phyloP scores from a whole-genome alignment of 306 rosid species.

The Medicago lupulina region DNA sequence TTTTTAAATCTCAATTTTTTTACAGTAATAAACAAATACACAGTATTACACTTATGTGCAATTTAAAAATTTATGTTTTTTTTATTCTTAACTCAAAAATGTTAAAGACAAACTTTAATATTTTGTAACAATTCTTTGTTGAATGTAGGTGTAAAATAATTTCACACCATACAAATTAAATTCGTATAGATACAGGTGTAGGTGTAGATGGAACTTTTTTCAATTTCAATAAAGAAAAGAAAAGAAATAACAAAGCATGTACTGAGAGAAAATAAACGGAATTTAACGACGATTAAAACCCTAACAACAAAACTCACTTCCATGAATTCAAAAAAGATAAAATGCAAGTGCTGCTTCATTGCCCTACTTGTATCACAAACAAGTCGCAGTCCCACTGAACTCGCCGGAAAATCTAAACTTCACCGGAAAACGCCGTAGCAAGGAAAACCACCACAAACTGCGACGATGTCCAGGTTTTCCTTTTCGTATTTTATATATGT shows the following conservation, averaged over 20 bases:
- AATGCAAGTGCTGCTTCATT: background rate
- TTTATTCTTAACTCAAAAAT: no score
- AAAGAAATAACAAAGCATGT: background rate
- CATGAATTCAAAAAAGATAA: background rate
- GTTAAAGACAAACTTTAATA: no score
- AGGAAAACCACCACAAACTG: background rate
- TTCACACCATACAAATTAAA: no score
- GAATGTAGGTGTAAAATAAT: no score
- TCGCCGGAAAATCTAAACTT: background rate
- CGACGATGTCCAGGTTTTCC: background rate
- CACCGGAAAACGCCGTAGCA: background rate
- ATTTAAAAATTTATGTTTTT: no score
- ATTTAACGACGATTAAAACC: conserved; percentile 11
- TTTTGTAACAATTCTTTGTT: no score
- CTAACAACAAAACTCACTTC: background rate
- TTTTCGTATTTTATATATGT: background rate
- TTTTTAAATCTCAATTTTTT: no score
- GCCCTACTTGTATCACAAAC: background rate
- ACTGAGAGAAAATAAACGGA: background rate
- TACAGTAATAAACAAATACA: no score
- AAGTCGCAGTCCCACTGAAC: background rate
- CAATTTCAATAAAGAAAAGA: no score
- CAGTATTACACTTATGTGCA: no score
- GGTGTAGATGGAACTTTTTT: no score
- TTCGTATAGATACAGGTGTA: no score